A percentile compares a stretch with the other conserved stretches of the same genome.
These are phyloP conservation scores for Physcia stellaris DNA, from an alignment of 495 filamentous ascomycete species.

Conservation along the genomic window DNA sequence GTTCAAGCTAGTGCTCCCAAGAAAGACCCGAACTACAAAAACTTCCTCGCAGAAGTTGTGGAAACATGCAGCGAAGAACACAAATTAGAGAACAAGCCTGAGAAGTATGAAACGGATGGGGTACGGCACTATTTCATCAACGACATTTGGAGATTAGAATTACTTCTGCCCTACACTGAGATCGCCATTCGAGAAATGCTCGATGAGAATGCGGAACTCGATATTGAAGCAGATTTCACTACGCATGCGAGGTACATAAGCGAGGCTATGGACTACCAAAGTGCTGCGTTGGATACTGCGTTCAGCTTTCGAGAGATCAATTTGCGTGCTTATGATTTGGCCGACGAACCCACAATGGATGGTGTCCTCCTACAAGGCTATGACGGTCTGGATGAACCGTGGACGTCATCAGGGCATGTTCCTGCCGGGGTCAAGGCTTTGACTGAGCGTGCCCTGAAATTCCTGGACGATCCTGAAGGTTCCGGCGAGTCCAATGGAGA, in stretches of 20 bases:
- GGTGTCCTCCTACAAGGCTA: slow-evolving; percentile 51
- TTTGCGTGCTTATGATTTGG: slow-evolving; percentile 54
- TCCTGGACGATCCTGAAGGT: slow-evolving; percentile 3
- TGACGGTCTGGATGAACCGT: slow-evolving; percentile 57
- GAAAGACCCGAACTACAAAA: slow-evolving; percentile 27
- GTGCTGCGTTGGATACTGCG: slow-evolving; percentile 55
- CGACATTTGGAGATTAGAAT: slow-evolving; percentile 58
- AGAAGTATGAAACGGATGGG: slow-evolving; percentile 50
- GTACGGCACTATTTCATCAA: slow-evolving; percentile 73
- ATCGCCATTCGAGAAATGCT: slow-evolving; percentile 56
- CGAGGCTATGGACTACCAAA: slow-evolving; percentile 69
- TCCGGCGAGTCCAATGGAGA: slow-evolving; percentile 15
- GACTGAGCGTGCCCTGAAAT: slow-evolving; percentile 25
- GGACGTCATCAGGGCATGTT: slow-evolving; percentile 59
- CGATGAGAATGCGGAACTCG: slow-evolving; percentile 34
- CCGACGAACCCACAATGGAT: slow-evolving; percentile 45
- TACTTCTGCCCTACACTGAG: slow-evolving; percentile 62
- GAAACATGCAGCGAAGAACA: slow-evolving; percentile 54
- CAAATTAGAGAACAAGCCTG: slow-evolving; percentile 44
- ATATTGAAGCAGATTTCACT: slow-evolving; percentile 15
- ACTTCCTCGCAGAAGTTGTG: slow-evolving; percentile 54
- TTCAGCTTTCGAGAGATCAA: slow-evolving; percentile 59
- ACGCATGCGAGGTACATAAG: slow-evolving; percentile 39
- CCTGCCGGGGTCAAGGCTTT: slow-evolving; percentile 40
- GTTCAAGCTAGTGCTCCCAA: slow-evolving; percentile 44